Percentiles rank a stretch among this genome's conserved stretches.
Evolutionary conservation across 805 yeast species (phyloP).

Genomic region (Yarrowia phangngaensis): DNA sequence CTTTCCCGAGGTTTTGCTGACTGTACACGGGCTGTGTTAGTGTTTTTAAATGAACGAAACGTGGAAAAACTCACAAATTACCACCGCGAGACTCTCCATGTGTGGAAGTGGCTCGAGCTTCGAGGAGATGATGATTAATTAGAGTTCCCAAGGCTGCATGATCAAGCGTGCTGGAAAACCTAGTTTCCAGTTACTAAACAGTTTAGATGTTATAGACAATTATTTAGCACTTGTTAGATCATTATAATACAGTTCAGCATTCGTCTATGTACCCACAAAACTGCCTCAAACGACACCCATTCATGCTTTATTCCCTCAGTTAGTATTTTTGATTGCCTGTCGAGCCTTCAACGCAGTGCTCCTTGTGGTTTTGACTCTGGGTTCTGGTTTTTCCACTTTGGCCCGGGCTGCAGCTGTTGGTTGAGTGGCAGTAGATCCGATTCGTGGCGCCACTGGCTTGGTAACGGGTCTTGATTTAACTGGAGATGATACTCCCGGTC

Average conservation of each 20-base stretch:
- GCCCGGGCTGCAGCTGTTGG: conserved; percentile 14
- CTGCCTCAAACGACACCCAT: no score
- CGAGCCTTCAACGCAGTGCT: conserved; percentile 12
- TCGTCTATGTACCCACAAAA: no score
- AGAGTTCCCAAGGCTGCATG: background rate
- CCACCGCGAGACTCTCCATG: conserved; percentile 18
- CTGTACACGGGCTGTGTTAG: conserved; percentile 21
- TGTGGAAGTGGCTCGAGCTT: background rate
- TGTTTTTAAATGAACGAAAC: no score
- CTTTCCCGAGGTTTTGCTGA: conserved; percentile 4
- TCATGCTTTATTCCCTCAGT: background rate
- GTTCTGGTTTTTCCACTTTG: conserved; percentile 17
- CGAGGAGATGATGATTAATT: no score
- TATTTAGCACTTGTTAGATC: no score
- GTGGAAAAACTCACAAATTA: conserved; percentile 8
- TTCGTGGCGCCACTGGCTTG: background rate
- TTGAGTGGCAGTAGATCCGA: conserved; percentile 12
- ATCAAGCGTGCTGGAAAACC: no score
- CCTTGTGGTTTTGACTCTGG: conserved; percentile 5
- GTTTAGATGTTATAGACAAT: no score
- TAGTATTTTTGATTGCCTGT: conserved; percentile 21
- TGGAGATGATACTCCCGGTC: conserved; percentile 2
- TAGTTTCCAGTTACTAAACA: no score
- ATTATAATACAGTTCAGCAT: no score
- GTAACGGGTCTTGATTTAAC: conserved; percentile 9